Percentiles rank a stretch among this genome's conserved stretches.
Evolutionary conservation across 2,329 filamentous ascomycete genomes (phyloP).

Genomic region (Aspergillus persii): DNA sequence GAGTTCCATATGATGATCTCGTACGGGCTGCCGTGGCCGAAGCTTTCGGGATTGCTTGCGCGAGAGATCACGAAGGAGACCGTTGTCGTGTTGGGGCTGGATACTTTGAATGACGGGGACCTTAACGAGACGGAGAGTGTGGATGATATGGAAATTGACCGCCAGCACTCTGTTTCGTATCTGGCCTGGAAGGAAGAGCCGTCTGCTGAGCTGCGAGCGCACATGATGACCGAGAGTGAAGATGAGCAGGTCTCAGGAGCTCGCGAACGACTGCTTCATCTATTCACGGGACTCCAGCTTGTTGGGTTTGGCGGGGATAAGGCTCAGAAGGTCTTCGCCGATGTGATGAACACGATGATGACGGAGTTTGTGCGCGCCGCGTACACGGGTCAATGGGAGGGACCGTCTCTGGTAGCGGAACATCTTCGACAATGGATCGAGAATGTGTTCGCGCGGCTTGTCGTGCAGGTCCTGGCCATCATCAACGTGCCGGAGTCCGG

Average conservation of each 20-base stretch:
- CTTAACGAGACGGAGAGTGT: conserved; percentile 15
- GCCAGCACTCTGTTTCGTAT: conserved; percentile 37
- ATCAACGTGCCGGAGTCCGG: conserved; percentile 30
- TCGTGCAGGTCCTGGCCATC: conserved; percentile 49
- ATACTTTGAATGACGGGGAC: conserved; percentile 25
- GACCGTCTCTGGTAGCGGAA: conserved; percentile 46
- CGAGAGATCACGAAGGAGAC: conserved; percentile 46
- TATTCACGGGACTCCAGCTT: conserved; percentile 48
- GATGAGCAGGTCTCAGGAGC: conserved; percentile 27
- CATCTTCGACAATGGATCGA: conserved; percentile 57
- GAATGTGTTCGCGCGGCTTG: conserved; percentile 53
- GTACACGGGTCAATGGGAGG: conserved; percentile 59
- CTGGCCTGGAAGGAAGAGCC: conserved; percentile 35
- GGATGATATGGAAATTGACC: conserved; percentile 41
- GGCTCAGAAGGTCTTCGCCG: conserved; percentile 57
- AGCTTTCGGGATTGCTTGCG: conserved; percentile 44
- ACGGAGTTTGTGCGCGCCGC: conserved; percentile 55
- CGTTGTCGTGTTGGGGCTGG: conserved; percentile 42
- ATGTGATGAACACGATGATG: conserved; percentile 58
- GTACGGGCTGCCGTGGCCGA: conserved; percentile 45
- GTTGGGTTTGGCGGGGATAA: conserved; percentile 56
- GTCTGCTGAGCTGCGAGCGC: conserved; percentile 25
- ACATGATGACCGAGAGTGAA: conserved; percentile 36
- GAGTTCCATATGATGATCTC: conserved; percentile 49
- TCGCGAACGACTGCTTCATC: conserved; percentile 34